phyloP scores from a whole-genome alignment of 2,329 filamentous ascomycete species.

The Diaporthe caulivora region DNA sequence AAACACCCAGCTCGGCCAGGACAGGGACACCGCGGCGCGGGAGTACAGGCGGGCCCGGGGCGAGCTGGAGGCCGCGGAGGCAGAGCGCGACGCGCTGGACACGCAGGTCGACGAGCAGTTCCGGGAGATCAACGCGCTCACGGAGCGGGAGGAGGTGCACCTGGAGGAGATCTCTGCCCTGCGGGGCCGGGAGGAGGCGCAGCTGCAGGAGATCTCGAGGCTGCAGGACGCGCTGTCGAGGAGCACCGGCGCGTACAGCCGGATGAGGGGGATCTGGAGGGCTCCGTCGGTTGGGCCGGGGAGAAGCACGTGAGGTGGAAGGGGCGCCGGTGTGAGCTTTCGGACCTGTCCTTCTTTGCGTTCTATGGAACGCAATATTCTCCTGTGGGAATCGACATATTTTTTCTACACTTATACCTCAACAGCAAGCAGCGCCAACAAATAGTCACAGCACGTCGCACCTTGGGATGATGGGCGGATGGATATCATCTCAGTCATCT shows the following conservation, averaged over 20 bases:
- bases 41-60: not conserved
- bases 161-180: not conserved
- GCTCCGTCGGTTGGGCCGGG: not conserved
- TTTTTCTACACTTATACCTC: not conserved
- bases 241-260: not conserved
- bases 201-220: not conserved
- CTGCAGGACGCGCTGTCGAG: not conserved
- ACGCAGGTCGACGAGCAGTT: conserved; percentile 3
- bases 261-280: not conserved
- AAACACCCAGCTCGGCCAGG: not conserved
- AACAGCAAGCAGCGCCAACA: too few species aligned
- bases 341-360: not conserved
- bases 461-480: not conserved
- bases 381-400: not conserved
- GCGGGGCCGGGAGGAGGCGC: not conserved
- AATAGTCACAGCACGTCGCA: not conserved
- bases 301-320: not conserved
- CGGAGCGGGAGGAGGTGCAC: not conserved
- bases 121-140: not conserved
- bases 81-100: not conserved
- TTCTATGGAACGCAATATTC: accelerated
- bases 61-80: not conserved
- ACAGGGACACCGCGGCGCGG: not conserved
- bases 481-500: not conserved
- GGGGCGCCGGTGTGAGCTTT: not conserved